A percentile compares a stretch with the other conserved stretches of the same genome.
These are phyloP conservation scores for Arxiozyma telluris DNA, from an alignment of 1,139 yeast species.

Conservation along the genomic window DNA sequence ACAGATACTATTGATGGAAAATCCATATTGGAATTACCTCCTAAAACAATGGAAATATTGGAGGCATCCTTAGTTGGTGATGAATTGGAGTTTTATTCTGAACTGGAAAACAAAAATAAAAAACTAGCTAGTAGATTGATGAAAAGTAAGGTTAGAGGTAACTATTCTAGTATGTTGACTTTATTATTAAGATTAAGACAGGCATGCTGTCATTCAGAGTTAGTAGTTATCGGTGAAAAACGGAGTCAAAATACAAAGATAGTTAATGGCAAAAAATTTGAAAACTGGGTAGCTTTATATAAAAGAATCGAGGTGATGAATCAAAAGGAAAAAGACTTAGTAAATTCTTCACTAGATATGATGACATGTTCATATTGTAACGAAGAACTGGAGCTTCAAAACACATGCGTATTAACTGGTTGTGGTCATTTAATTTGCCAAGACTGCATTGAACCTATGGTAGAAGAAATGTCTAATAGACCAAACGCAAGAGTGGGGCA, in stretches of 20 bases:
- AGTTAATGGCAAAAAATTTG: constrained; percentile 25
- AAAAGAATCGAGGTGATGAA: constrained; percentile 23
- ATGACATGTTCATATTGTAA: constrained; percentile 58
- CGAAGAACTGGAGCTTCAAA: constrained; percentile 46
- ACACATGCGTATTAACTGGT: constrained; percentile 39
- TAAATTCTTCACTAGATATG: constrained; percentile 24
- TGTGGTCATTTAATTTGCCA: constrained; percentile 70
- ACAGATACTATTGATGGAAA: constrained; percentile 67
- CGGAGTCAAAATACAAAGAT: constrained; percentile 31
- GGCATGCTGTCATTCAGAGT: constrained; percentile 77
- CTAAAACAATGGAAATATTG: constrained; percentile 44
- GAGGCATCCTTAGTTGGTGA: constrained; percentile 43
- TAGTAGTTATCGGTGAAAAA: constrained; percentile 59
- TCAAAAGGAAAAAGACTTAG: constrained; percentile 20
- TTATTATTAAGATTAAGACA: constrained; percentile 75
- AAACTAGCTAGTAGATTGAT: constrained; percentile 42
- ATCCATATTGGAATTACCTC: constrained; percentile 65
- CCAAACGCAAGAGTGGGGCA: constrained; percentile 31
- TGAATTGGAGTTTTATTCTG: constrained; percentile 49
- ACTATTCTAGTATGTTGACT: constrained; percentile 57
- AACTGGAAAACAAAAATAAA: constrained; percentile 52
- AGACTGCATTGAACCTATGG: constrained; percentile 48
- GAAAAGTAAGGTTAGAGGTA: constrained; percentile 32
- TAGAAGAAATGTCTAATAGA: constrained; percentile 34
- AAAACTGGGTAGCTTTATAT: constrained; percentile 27